Base-by-base conservation (phyloP, 2,329 filamentous ascomycete genomes). In the Aspergillus transmontanensis region DNA sequence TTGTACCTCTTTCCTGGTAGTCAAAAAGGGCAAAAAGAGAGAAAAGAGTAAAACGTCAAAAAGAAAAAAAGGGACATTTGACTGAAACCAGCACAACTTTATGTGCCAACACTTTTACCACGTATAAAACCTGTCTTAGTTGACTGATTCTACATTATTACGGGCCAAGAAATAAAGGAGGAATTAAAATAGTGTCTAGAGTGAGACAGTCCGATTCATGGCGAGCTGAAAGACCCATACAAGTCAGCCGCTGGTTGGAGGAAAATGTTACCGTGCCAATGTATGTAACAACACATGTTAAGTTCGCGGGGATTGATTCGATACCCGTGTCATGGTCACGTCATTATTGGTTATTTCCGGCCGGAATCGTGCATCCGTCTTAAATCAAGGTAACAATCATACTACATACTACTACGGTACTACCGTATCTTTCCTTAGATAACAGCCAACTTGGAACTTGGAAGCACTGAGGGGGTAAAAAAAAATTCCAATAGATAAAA, bases 241-340 rank as follows among this genome's bases (percentile, higher is more conserved):
- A n/a, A 51, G 26, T 28, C 48, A 28, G n/a, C 36, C 23, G 43
- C n/a, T 46, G 41, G 56, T 45, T 58, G 39, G 39, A 30, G 32
- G 56, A 30, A 51, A 32, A 57, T 19, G 36, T 58, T 58, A 58
- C 56, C 46, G 41, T 26, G 56, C 10, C 56, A 58, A 58, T 58
- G 56, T 58, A 41, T 41, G 39, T 41, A 41, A 41, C 39, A 58
- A 58, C 56, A 58, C 43, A 46, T 39, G 51, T 32, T n/a, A 10
- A 11, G 10, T 51, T 51, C 48, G 16, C 16, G 51, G 28, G 41
- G 28, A 19, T 32, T 58, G 39, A 32, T 58, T 43, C 56, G 56
- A 46, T 57, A 41, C 39, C 54, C 14, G 36, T 56, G 54, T 57
- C 34, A 43, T 58, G 41, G 41, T 58, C 56, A 48, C 41, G 56